A percentile compares a stretch with the other conserved stretches of the same genome.
Conservation (phyloP, 495 filamentous ascomycete genomes). For the Bombardia bombarda region DNA sequence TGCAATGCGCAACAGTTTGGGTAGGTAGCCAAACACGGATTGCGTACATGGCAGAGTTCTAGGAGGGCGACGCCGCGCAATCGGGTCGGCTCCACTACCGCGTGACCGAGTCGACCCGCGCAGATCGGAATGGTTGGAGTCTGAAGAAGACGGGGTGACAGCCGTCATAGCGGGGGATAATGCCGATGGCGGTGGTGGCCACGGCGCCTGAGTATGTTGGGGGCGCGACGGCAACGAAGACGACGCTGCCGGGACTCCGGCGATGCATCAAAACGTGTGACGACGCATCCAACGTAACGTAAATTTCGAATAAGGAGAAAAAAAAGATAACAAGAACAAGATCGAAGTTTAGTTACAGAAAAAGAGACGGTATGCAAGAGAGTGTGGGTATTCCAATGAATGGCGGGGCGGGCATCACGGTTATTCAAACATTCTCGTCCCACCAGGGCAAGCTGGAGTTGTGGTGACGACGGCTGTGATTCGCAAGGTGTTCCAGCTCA, state of each 20-base stretch:
- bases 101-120: slow-evolving; percentile 11
- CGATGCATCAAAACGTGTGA: slow-evolving; percentile 7
- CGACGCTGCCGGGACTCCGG: neutral
- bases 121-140: slow-evolving; percentile 16
- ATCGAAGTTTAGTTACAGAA: too few relatives aligned
- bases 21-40: neutral
- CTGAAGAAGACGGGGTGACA: slow-evolving; percentile 12
- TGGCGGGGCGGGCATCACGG: too few relatives aligned
- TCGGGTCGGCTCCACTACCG: slow-evolving; percentile 6
- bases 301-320: neutral
- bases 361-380: too few relatives aligned
- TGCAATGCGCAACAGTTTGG: neutral
- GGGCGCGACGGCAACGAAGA: neutral
- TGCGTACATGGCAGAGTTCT: slow-evolving; percentile 35
- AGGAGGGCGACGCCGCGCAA: slow-evolving; percentile 9
- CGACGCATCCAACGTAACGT: neutral
- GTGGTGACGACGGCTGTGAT: too few relatives aligned
- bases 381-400: too few relatives aligned
- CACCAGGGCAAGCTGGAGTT: too few relatives aligned
- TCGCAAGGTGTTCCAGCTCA: too few relatives aligned
- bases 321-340: too few relatives aligned
- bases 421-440: too few relatives aligned
- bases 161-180: slow-evolving; percentile 16
- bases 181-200: neutral
- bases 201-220: slow-evolving; percentile 1